Evolutionary conservation across 1,284 basidiomycete genomes (phyloP), one percentile per base, ranked within the genome.

Genomic region (Trametes pubescens): DNA sequence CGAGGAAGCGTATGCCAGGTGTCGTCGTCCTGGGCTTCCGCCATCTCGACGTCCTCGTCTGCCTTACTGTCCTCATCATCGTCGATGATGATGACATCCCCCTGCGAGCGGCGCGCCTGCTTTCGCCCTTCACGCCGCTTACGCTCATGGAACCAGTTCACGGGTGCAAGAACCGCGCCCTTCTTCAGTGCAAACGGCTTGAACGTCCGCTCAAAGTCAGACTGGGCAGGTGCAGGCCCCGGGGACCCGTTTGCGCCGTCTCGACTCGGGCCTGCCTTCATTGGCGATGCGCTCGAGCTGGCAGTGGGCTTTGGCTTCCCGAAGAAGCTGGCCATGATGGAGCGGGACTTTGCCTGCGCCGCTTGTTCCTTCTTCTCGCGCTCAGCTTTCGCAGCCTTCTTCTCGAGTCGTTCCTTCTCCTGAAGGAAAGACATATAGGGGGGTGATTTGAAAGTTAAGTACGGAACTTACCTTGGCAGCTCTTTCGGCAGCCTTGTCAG

Each of bases 181-280:
- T 90, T 92, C 78, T 91, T 92, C 65, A 91, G 68, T 8, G 86
- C 80, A 73, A 94, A 96, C 1, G 92, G 87, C 68, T 86, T 89
- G 80, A 96, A 96, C 0, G 83, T 81, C 68, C 80, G 85, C 62
- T 89, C 83, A 71, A 92, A 96, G 53, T 95, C 92, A 7, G 84
- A 84, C 44, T 80, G 77, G 8, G 72, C 65, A n/a, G 71, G 72
- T 1, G 81, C 82, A 44, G 83, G 75, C 10, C 77, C 80, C 6
- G 81, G 76, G n/a, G 75, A 73, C 32, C 73, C 67, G 43, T 71
- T 68, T 2, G 71, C 69, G 24, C 67, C 63, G 29, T 79, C 76
- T 40, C 77, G 79, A n/a, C 75, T 67, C 4, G 78, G 71, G n/a
- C 70, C 66, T 7, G 67, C 47, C 35, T 68, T 68, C 18, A 62